A percentile compares a stretch with the other conserved stretches of the same genome.
Evolutionary conservation across 2,329 filamentous ascomycete species (phyloP).

Genomic region (Cladosporium colombiae): DNA sequence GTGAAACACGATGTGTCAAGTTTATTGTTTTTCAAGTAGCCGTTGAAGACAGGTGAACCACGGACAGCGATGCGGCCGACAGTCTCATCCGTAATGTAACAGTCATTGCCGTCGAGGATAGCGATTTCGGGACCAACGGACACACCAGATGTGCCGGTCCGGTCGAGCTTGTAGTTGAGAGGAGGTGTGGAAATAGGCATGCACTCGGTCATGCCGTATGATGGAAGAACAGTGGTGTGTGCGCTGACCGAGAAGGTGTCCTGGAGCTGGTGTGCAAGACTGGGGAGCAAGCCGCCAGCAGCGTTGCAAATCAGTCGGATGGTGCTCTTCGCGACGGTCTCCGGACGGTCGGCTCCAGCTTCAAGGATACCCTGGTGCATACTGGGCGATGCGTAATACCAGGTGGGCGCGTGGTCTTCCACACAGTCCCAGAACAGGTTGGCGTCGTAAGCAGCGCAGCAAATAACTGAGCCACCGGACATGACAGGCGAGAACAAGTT

Average conservation of each 20-base stretch:
- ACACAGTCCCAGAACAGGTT: slow-evolving; percentile 59
- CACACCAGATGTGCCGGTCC: slow-evolving; percentile 56
- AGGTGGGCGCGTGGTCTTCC: slow-evolving; percentile 51
- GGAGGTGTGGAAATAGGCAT: slow-evolving; percentile 61
- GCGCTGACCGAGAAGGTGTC: slow-evolving; percentile 47
- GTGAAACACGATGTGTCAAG: slow-evolving; percentile 52
- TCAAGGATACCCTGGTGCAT: slow-evolving; percentile 59
- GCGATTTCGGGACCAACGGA: slow-evolving; percentile 54
- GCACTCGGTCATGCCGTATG: slow-evolving; percentile 63
- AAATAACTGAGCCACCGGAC: slow-evolving; percentile 56
- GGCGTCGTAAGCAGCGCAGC: slow-evolving; percentile 56
- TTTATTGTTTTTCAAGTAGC: slow-evolving; percentile 51
- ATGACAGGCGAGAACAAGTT: slow-evolving; percentile 59
- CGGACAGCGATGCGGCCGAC: slow-evolving; percentile 50
- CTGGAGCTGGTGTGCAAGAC: slow-evolving; percentile 51
- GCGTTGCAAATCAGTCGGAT: slow-evolving; percentile 60
- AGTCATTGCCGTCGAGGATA: slow-evolving; percentile 49
- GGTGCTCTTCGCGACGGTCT: slow-evolving; percentile 45
- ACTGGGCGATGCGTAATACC: slow-evolving; percentile 61
- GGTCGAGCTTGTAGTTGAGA: slow-evolving; percentile 54
- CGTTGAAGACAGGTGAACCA: slow-evolving; percentile 54
- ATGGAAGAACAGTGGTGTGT: slow-evolving; percentile 50
- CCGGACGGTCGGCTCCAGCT: slow-evolving; percentile 44
- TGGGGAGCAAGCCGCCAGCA: slow-evolving; percentile 55
- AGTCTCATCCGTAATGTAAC: slow-evolving; percentile 34